A percentile compares a stretch with the other conserved stretches of the same genome.
Evolutionary conservation across 2,329 filamentous ascomycete species (phyloP).

Genomic region (Aspergillus spinulosporus): DNA sequence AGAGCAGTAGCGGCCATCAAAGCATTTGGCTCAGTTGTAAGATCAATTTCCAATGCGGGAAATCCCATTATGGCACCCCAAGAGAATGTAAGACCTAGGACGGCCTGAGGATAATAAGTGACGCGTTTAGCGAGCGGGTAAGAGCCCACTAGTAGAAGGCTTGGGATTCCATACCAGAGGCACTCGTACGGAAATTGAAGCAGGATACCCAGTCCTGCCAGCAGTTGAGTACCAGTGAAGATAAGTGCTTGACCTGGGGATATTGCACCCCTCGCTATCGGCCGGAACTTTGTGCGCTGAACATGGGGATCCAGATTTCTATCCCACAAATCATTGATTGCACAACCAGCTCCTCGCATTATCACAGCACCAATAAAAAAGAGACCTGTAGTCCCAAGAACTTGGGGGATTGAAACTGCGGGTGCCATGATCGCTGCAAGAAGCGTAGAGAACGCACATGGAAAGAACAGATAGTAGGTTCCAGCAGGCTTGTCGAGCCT

Average conservation of each 20-base stretch:
- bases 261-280: slow-evolving; percentile 55
- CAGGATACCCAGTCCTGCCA: slow-evolving; percentile 45
- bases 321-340: slow-evolving; percentile 60
- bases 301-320: slow-evolving; percentile 55
- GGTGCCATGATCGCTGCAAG: slow-evolving; percentile 44
- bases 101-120: slow-evolving; percentile 55
- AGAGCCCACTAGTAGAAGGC: slow-evolving; percentile 45
- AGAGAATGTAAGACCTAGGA: slow-evolving; percentile 53
- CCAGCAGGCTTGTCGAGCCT: slow-evolving; percentile 55
- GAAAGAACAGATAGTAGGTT: slow-evolving; percentile 56
- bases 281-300: slow-evolving; percentile 52
- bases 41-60: slow-evolving; percentile 47
- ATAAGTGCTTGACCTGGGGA: slow-evolving; percentile 46
- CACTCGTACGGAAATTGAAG: slow-evolving; percentile 45
- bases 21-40: slow-evolving; percentile 40
- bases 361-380: slow-evolving; percentile 50
- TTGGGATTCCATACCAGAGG: slow-evolving; percentile 47
- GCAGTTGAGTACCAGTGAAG: slow-evolving; percentile 47
- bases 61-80: slow-evolving; percentile 53
- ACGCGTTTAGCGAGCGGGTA: slow-evolving; percentile 56
- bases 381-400: slow-evolving; percentile 40
- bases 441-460: slow-evolving; percentile 51
- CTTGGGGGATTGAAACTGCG: slow-evolving; percentile 34
- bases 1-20: slow-evolving; percentile 43
- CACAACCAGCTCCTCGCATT: slow-evolving; percentile 54